Base-by-base conservation (phyloP, 352 stramenopile genomes). In the Pythium periplocum region DNA sequence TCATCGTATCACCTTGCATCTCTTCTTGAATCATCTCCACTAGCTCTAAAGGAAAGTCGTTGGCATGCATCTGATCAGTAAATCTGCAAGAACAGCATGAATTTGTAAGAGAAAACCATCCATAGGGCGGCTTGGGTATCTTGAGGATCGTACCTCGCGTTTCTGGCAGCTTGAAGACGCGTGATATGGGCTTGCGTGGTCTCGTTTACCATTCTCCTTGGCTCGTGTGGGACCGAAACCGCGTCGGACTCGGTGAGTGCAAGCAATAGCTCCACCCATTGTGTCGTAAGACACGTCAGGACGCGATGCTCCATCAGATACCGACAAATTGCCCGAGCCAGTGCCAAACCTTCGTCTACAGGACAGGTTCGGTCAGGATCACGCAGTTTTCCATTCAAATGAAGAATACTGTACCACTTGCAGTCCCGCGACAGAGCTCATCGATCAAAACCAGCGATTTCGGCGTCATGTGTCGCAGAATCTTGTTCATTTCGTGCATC, bases 341-440 rank as follows among this genome's bases (percentile, higher is more conserved):
- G 40, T 33, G 58, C 48, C 9, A 65, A 34, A 30, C 58, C 58
- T 53, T 65, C 58, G 8, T 35, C 55, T 62, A 31, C 26, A 4
- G 30, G 35, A n/a, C 34, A 5, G 48, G 34, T 32, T 32, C 4
- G 3, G 10, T 34, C 38, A 8, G 12, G 38, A 31, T 11, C 6
- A 11, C 32, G 33, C n/a, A 17, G 17, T n/a, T n/a, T 4, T 32
- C 30, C 31, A 30, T 17, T 26, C 26, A 38, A 40, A 48, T 39
- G 0, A 26, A 38, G n/a, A 30, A 45, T 26, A 42, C 6, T 40
- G 36, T 41, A 57, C 48, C 44, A 44, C 38, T 42, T 42, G 12
- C 38, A 8, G 60, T 86, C 9, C 75, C 75, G 40, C 71, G 68
- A 37, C 75, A 83, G 2, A 86, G 48, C 51, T 86, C 72, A 46